Evolutionary conservation across 2,329 filamentous ascomycete species (phyloP).

Genomic region (Ceratocystis alfenasii): DNA sequence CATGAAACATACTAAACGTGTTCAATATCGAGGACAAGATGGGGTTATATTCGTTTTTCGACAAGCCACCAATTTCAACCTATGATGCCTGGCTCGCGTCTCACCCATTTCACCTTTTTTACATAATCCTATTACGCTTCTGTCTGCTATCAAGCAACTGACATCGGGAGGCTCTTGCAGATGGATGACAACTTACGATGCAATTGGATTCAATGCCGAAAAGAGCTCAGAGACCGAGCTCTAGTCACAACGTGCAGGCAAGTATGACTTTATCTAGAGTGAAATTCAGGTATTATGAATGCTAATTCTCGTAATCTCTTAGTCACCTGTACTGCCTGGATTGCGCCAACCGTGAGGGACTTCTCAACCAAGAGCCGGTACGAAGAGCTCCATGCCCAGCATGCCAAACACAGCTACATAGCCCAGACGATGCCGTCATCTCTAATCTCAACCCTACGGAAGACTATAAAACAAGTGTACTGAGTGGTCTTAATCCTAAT

Average conservation of each 20-base stretch:
- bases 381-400: slow-evolving; percentile 55
- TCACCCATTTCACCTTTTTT: not conserved
- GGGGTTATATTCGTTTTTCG: not conserved
- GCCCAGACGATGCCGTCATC: slow-evolving; percentile 62
- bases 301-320: not conserved
- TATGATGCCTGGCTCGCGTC: too few relatives aligned
- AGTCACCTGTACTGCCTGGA: slow-evolving; percentile 77
- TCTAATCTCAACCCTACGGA: slow-evolving; percentile 66
- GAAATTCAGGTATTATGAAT: not conserved
- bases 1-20: not conserved
- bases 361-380: slow-evolving; percentile 36
- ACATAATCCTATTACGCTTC: too few relatives aligned
- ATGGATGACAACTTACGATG: slow-evolving; percentile 72
- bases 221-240: slow-evolving; percentile 55
- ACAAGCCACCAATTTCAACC: not conserved
- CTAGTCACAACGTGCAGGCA: slow-evolving; percentile 85
- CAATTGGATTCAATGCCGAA: slow-evolving; percentile 67
- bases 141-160: not conserved
- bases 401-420: slow-evolving; percentile 55
- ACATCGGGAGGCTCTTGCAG: not conserved
- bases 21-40: not conserved
- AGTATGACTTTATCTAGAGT: slow-evolving; percentile 21
- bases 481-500: slow-evolving; percentile 70
- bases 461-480: slow-evolving; percentile 77
- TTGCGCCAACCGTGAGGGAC: slow-evolving; percentile 55